Percentiles rank a stretch among this genome's conserved stretches.
Evolutionary conservation across 1,284 basidiomycete species (phyloP).

Genomic region (Pseudozyma flocculosa): DNA sequence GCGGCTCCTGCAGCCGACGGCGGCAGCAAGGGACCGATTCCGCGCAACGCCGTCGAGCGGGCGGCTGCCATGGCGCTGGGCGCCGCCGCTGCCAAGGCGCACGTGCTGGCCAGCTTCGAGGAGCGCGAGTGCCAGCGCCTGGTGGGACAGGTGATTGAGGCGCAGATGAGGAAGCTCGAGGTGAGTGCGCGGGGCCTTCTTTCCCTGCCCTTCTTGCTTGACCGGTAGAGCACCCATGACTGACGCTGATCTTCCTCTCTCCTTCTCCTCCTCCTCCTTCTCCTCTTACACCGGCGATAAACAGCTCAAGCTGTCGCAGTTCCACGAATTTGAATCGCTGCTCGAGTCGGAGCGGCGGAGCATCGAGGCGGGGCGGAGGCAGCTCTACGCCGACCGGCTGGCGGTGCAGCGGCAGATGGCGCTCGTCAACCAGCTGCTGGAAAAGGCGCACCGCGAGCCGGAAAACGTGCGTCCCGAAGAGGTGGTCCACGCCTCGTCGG

Average conservation of each 20-base stretch:
- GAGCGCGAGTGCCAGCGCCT: slow-evolving; percentile 77
- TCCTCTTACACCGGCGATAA: background rate
- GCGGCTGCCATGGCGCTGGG: slow-evolving; percentile 64
- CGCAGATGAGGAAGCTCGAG: slow-evolving; percentile 89
- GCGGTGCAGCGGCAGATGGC: slow-evolving; percentile 52
- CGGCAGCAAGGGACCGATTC: slow-evolving; percentile 12
- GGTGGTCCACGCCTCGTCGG: slow-evolving; percentile 30
- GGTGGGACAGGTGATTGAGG: slow-evolving; percentile 80
- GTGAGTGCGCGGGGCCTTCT: too few species aligned
- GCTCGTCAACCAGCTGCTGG: slow-evolving; percentile 50
- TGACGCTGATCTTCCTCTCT: too few species aligned
- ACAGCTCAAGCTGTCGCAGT: slow-evolving; percentile 54
- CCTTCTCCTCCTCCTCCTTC: too few species aligned
- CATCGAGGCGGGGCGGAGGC: slow-evolving; percentile 48
- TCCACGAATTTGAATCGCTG: slow-evolving; percentile 53
- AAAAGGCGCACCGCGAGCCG: slow-evolving; percentile 42
- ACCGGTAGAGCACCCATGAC: too few species aligned
- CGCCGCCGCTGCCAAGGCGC: slow-evolving; percentile 83
- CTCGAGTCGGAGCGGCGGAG: slow-evolving; percentile 50
- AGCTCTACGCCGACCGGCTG: slow-evolving; percentile 52
- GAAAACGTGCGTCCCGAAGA: slow-evolving; percentile 38
- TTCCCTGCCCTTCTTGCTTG: background rate
- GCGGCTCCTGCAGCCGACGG: background rate
- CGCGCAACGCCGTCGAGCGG: slow-evolving; percentile 46
- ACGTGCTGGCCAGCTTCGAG: slow-evolving; percentile 78